phyloP scores from a whole-genome alignment of 306 rosid species.

The Coriaria nepalensis region DNA sequence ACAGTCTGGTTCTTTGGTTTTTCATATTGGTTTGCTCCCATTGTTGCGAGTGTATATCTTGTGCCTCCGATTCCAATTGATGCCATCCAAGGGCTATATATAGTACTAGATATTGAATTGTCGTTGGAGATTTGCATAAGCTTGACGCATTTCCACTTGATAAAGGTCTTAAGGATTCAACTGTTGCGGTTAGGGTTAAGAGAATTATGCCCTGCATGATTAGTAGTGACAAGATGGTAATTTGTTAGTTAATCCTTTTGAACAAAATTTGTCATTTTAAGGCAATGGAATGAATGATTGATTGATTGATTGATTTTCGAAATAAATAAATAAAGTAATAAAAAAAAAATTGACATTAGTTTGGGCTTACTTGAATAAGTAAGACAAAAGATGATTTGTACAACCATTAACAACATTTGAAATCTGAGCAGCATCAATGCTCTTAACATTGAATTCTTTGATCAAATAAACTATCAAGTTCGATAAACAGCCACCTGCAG shows the following conservation, averaged over 20 bases:
- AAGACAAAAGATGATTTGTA: slow-evolving; percentile 9
- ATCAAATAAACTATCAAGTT: slow-evolving; percentile 41
- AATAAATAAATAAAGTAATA: too few relatives aligned
- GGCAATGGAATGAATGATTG: too few relatives aligned
- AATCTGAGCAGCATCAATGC: slow-evolving; percentile 37
- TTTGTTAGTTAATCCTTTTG: too few relatives aligned
- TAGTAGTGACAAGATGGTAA: not conserved
- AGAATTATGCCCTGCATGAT: slow-evolving; percentile 23
- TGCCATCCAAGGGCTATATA: slow-evolving; percentile 14
- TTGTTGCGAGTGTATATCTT: slow-evolving; percentile 28
- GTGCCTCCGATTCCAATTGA: slow-evolving; percentile 32
- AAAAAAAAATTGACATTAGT: too few relatives aligned
- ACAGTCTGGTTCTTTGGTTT: slow-evolving; percentile 12
- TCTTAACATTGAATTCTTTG: slow-evolving; percentile 23
- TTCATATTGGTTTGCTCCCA: slow-evolving; percentile 35
- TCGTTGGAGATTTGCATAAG: slow-evolving; percentile 20
- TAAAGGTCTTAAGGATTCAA: slow-evolving; percentile 20
- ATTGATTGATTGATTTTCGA: too few relatives aligned
- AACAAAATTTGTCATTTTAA: too few relatives aligned
- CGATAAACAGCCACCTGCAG: slow-evolving; percentile 16
- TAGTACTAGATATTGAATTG: slow-evolving; percentile 15
- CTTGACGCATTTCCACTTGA: slow-evolving; percentile 14
- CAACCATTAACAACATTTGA: slow-evolving; percentile 23
- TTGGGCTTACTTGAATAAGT: too few relatives aligned
- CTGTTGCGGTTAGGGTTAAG: slow-evolving; percentile 20